Percentiles rank a stretch among this genome's conserved stretches.
phyloP scores from a whole-genome alignment of 2,329 filamentous ascomycete genomes.

The Verruconis gallopava region DNA sequence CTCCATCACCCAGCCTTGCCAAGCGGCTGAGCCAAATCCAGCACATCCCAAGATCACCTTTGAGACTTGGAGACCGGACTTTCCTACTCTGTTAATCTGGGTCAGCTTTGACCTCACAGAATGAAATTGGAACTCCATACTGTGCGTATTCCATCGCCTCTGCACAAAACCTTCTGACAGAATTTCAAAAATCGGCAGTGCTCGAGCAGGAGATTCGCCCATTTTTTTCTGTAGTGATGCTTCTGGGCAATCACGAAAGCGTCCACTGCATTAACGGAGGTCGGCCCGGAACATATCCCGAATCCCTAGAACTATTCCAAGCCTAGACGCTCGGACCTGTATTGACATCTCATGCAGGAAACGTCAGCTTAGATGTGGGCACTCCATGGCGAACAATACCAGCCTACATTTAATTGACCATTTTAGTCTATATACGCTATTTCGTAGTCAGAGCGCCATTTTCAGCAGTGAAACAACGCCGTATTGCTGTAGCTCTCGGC shows the following conservation, averaged over 20 bases:
- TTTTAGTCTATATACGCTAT: neutral
- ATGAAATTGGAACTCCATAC: neutral
- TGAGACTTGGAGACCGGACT: neutral
- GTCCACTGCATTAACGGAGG: neutral
- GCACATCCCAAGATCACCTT: constrained; percentile 28
- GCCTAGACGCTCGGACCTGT: neutral
- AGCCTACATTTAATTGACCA: too few relatives aligned
- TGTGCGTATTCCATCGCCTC: neutral
- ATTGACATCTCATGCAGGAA: neutral
- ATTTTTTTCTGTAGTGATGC: neutral
- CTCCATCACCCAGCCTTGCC: constrained; percentile 16
- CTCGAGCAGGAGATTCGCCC: neutral
- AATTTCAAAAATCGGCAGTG: neutral
- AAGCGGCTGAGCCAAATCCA: constrained; percentile 22
- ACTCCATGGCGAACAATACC: neutral
- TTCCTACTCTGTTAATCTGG: neutral
- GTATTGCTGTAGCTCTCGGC: constrained; percentile 19
- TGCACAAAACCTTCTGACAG: neutral
- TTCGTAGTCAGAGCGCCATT: neutral
- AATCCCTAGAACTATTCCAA: too few relatives aligned
- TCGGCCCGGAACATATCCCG: neutral
- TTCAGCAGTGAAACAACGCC: constrained; percentile 15
- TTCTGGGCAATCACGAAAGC: neutral
- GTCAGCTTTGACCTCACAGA: neutral
- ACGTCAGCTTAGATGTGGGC: neutral